phyloP scores from a whole-genome alignment of 768 basidiomycete genomes.

The Mycena crocata region DNA sequence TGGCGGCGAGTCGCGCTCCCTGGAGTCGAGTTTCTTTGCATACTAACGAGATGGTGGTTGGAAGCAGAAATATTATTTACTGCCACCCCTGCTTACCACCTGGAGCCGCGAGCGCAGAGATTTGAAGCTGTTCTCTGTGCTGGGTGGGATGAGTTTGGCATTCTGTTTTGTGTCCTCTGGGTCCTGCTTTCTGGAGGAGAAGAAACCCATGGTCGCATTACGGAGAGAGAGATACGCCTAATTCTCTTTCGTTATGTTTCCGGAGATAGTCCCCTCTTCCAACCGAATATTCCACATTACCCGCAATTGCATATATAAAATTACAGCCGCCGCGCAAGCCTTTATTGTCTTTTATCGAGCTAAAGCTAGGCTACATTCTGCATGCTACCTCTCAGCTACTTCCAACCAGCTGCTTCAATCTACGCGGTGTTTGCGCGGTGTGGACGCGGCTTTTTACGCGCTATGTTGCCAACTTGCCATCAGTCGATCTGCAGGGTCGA shows the following conservation, averaged over 20 bases:
- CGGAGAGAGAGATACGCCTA: conserved; percentile 14
- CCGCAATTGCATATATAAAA: not conserved
- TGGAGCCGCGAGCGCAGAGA: conserved; percentile 31
- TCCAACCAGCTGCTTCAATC: not conserved
- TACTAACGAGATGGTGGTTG: conserved; percentile 17
- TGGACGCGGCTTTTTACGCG: not conserved
- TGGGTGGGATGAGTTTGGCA: conserved; percentile 39
- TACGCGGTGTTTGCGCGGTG: not conserved
- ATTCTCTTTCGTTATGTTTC: conserved; percentile 4
- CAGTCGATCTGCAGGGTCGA: too few species aligned
- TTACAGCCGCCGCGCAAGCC: not conserved
- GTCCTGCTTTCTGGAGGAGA: conserved; percentile 61
- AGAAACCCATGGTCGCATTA: conserved; percentile 66
- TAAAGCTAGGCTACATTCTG: not conserved
- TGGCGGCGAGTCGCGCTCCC: conserved; percentile 19
- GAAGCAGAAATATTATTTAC: conserved; percentile 2
- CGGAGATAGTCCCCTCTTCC: conserved; percentile 1
- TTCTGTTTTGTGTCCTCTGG: conserved; percentile 43
- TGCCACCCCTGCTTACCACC: conserved; percentile 20
- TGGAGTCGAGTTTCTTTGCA: conserved; percentile 28
- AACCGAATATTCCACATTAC: not conserved
- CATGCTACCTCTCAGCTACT: not conserved
- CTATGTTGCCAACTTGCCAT: too few species aligned
- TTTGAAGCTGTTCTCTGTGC: conserved; percentile 26
- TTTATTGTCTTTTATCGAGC: not conserved